Percentiles rank a stretch among this genome's conserved stretches.
Conservation (phyloP, 2,329 filamentous ascomycete genomes). For the Diaporthe sp. region DNA sequence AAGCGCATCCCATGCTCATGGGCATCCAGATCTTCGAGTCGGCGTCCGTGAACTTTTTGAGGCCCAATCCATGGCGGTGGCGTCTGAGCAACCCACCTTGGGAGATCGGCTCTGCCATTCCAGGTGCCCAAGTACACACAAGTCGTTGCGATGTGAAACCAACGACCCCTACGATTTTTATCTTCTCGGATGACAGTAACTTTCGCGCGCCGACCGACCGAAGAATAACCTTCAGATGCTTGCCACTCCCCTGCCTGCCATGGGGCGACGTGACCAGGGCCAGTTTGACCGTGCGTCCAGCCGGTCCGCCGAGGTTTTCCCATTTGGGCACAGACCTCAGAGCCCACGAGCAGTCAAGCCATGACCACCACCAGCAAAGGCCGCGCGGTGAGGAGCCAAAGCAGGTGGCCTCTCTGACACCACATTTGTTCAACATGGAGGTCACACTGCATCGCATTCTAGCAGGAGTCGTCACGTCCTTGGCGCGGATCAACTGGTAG, state of each 20-base stretch:
- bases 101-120: neutral
- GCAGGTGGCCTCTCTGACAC: neutral
- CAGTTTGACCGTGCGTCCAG: neutral
- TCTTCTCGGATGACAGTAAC: neutral
- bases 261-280: neutral
- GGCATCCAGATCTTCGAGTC: neutral
- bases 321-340: neutral
- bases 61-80: neutral
- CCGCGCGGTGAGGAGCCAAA: neutral
- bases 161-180: neutral
- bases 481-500: neutral
- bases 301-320: neutral
- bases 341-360: neutral
- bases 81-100: neutral
- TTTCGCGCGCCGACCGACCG: slow-evolving; percentile 6
- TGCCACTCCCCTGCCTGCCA: slow-evolving; percentile 7
- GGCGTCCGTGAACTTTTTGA: neutral
- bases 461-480: neutral
- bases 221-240: neutral
- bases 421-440: neutral
- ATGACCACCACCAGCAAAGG: neutral
- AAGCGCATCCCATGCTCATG: neutral
- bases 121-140: neutral
- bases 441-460: neutral
- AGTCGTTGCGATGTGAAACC: neutral